A percentile compares a stretch with the other conserved stretches of the same genome.
Evolutionary conservation across 331 rosid species (phyloP).

Genomic region (Malus hybrid): DNA sequence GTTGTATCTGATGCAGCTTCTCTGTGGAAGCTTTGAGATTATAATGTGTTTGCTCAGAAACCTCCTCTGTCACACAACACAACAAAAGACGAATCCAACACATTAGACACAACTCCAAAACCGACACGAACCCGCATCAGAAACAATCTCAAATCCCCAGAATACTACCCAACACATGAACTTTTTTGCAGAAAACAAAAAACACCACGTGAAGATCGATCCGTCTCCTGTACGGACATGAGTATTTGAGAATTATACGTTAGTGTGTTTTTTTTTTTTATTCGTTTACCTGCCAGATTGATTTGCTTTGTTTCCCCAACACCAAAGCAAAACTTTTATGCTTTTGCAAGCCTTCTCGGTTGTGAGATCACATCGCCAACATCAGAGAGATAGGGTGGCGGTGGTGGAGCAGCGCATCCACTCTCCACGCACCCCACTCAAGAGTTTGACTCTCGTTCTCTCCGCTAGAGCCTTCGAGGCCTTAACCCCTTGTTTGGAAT

Average conservation of each 20-base stretch:
- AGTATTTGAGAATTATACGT: neutral
- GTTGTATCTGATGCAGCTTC: conserved; percentile 37
- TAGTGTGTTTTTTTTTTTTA: too few relatives aligned
- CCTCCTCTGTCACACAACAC: conserved; percentile 10
- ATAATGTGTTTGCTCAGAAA: neutral
- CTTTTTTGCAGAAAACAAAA: neutral
- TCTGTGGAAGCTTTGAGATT: conserved; percentile 30
- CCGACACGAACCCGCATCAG: neutral
- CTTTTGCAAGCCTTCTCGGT: neutral
- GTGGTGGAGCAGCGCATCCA: neutral
- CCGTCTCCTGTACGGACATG: neutral
- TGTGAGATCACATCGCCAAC: neutral
- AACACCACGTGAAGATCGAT: neutral
- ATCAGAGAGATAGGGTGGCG: neutral
- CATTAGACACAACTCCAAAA: neutral
- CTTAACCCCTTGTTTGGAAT: neutral
- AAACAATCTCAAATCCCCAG: neutral
- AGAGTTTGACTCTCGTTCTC: neutral
- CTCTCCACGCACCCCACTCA: neutral
- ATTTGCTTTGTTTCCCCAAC: neutral
- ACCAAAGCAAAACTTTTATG: neutral
- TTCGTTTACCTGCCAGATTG: conserved; percentile 5
- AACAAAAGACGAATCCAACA: neutral
- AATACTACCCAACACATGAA: neutral
- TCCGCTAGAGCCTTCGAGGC: neutral